phyloP scores from a whole-genome alignment of 495 filamentous ascomycete genomes.

The Thermochaetoides thermophila region DNA sequence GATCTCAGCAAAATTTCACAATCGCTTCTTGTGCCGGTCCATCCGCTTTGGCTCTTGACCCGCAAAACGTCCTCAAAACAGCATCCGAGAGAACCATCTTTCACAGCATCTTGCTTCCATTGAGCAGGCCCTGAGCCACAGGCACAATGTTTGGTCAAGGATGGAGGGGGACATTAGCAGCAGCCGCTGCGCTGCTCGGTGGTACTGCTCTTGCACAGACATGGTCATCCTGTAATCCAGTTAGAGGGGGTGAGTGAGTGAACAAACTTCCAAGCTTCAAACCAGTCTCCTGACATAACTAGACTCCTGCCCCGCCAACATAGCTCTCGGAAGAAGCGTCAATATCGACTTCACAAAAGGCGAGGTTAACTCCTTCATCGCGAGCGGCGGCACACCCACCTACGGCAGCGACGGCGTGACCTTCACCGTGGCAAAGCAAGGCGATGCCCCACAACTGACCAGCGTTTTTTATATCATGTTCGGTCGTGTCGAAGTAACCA shows the following conservation, averaged over 20 bases:
- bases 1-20: not conserved
- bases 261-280: slow-evolving; percentile 1
- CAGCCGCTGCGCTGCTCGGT: slow-evolving; percentile 7
- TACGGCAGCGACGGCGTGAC: slow-evolving; percentile 64
- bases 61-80: not conserved
- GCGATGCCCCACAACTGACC: slow-evolving; percentile 71
- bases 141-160: slow-evolving; percentile 6
- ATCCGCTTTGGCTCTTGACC: not conserved
- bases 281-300: too few species aligned
- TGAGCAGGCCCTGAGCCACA: not conserved
- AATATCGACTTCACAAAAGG: slow-evolving; percentile 70
- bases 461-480: slow-evolving; percentile 74
- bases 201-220: slow-evolving; percentile 14
- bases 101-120: not conserved
- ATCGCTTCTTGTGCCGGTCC: not conserved
- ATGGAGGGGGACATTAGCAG: slow-evolving; percentile 10
- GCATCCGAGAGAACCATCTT: not conserved
- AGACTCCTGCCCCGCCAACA: slow-evolving; percentile 53
- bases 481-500: slow-evolving; percentile 55
- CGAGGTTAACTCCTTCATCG: slow-evolving; percentile 51
- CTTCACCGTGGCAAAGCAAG: slow-evolving; percentile 71
- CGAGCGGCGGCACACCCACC: slow-evolving; percentile 44
- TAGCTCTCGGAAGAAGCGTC: slow-evolving; percentile 67
- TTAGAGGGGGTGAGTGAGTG: slow-evolving; percentile 11
- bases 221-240: slow-evolving; percentile 21